phyloP scores from a whole-genome alignment of 1,284 basidiomycete species.

The Austroboletus novae-zelandiae region DNA sequence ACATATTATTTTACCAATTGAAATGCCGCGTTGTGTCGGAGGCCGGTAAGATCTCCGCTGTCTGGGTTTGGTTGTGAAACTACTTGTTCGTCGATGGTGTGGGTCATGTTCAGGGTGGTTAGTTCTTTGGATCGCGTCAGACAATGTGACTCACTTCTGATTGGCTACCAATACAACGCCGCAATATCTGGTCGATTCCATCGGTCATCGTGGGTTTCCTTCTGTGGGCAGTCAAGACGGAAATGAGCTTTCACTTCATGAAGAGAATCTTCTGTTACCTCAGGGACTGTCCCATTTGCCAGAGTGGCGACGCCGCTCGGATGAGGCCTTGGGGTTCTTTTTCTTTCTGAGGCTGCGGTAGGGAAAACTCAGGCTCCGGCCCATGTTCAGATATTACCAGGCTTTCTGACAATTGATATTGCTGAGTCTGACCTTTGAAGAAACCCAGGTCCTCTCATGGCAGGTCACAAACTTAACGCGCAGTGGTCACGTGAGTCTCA shows the following conservation, averaged over 20 bases:
- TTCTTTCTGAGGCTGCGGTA: background rate
- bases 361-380: background rate
- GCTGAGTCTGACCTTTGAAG: conserved; percentile 1
- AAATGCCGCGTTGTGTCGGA: conserved; percentile 26
- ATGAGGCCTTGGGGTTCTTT: background rate
- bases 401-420: background rate
- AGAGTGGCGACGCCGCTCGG: too few species aligned
- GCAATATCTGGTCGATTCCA: conserved; percentile 1
- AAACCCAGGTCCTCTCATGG: background rate
- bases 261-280: too few species aligned
- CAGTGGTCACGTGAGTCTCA: conserved; percentile 5
- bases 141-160: conserved; percentile 14
- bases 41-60: conserved; percentile 22
- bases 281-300: too few species aligned
- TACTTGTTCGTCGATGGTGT: conserved; percentile 10
- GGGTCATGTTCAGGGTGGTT: conserved; percentile 13
- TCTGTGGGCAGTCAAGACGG: conserved; percentile 1
- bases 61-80: conserved; percentile 19
- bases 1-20: conserved; percentile 9
- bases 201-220: conserved; percentile 1
- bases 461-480: too few species aligned
- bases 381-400: conserved; percentile 1
- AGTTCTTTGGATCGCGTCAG: conserved; percentile 6
- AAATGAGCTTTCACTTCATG: conserved; percentile 8
- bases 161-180: conserved; percentile 6